A percentile compares a stretch with the other conserved stretches of the same genome.
Evolutionary conservation across 1,284 basidiomycete genomes (phyloP).

Genomic region (Xerocomus cyaneibrunnescens): DNA sequence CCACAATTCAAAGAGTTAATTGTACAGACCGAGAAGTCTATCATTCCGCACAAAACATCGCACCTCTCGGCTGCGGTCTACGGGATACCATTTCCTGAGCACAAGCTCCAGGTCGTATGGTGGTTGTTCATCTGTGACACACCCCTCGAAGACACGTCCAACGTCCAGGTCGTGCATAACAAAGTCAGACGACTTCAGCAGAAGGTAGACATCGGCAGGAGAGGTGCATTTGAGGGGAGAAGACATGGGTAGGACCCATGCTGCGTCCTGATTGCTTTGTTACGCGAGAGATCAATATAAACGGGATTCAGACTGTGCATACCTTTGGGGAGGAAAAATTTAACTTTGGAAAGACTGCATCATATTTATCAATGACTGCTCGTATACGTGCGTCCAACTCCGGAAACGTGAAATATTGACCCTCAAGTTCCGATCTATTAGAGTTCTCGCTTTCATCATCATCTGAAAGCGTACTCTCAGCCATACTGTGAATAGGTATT

Average conservation of each 20-base stretch:
- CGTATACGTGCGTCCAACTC: conserved; percentile 77
- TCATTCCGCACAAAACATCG: conserved; percentile 83
- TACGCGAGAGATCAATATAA: neutral
- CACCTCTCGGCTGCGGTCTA: conserved; percentile 83
- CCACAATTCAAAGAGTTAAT: neutral
- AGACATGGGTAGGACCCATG: conserved; percentile 88
- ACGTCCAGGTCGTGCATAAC: conserved; percentile 75
- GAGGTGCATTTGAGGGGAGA: conserved; percentile 84
- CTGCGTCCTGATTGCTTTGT: conserved; percentile 66
- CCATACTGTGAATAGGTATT: conserved; percentile 40
- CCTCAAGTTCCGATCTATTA: conserved; percentile 42
- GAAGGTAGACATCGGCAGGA: conserved; percentile 88
- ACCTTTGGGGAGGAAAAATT: conserved; percentile 93
- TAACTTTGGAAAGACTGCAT: conserved; percentile 91
- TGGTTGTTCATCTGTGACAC: conserved; percentile 33
- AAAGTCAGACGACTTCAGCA: conserved; percentile 94
- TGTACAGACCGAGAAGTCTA: conserved; percentile 62
- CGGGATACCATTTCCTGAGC: conserved; percentile 86
- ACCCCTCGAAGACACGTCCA: conserved; percentile 63
- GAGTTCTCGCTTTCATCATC: conserved; percentile 40
- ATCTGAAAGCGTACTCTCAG: conserved; percentile 55
- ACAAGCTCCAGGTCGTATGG: conserved; percentile 80
- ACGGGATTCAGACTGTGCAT: conserved; percentile 18
- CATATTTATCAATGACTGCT: conserved; percentile 66
- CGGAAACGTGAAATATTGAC: conserved; percentile 62